phyloP scores from a whole-genome alignment of 192 early-diverging fungal species.

The Backusella psychrophila region DNA sequence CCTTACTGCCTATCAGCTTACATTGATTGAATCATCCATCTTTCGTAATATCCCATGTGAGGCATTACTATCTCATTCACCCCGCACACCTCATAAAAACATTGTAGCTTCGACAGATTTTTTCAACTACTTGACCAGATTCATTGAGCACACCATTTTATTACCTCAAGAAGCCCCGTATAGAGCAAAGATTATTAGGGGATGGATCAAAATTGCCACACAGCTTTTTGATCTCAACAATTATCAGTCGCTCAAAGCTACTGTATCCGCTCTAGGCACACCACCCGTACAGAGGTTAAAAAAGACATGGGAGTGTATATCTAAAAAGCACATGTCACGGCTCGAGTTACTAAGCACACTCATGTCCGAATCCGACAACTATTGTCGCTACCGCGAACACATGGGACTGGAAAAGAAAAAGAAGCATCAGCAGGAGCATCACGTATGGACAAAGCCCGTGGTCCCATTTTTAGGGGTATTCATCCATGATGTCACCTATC shows the following conservation, averaged over 20 bases:
- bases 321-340: slow-evolving; percentile 57
- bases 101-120: slow-evolving; percentile 70
- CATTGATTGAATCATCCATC: slow-evolving; percentile 67
- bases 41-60: slow-evolving; percentile 60
- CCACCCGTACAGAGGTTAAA: slow-evolving; percentile 69
- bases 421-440: slow-evolving; percentile 13
- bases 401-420: slow-evolving; percentile 30
- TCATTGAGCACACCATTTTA: slow-evolving; percentile 71
- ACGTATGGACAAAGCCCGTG: slow-evolving; percentile 43
- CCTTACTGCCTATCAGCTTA: slow-evolving; percentile 67
- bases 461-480: slow-evolving; percentile 76
- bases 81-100: slow-evolving; percentile 53
- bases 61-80: slow-evolving; percentile 59
- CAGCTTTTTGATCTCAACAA: slow-evolving; percentile 60
- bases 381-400: slow-evolving; percentile 62
- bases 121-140: slow-evolving; percentile 75
- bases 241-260: slow-evolving; percentile 70
- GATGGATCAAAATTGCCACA: slow-evolving; percentile 71
- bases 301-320: slow-evolving; percentile 72
- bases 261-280: slow-evolving; percentile 63
- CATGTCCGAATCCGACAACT: slow-evolving; percentile 70
- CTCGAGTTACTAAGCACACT: slow-evolving; percentile 54
- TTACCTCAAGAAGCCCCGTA: slow-evolving; percentile 51
- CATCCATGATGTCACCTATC: slow-evolving; percentile 75
- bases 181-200: slow-evolving; percentile 55